Evolutionary conservation across 257 asterid genomes (phyloP).

Genomic region (Solanum etuberosum): DNA sequence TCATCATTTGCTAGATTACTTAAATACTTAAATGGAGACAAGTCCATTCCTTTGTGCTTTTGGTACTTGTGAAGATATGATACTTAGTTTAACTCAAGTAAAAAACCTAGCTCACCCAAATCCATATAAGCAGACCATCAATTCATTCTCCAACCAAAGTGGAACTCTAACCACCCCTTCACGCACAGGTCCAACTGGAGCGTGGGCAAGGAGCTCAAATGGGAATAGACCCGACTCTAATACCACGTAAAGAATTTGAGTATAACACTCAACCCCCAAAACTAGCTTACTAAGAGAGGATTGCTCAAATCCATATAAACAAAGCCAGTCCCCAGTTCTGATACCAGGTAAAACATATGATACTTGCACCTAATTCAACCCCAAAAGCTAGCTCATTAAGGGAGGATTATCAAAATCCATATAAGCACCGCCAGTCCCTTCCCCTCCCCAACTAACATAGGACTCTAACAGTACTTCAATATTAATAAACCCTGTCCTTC

Average conservation of each 20-base stretch:
- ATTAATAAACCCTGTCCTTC: background rate
- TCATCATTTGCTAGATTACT: background rate
- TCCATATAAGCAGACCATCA: background rate
- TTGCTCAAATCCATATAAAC: background rate
- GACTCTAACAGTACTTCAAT: background rate
- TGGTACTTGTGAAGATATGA: background rate
- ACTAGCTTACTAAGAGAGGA: background rate
- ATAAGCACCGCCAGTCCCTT: background rate
- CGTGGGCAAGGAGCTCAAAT: background rate
- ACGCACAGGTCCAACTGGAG: background rate
- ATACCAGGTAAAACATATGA: background rate
- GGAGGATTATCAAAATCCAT: background rate
- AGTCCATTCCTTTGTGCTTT: background rate
- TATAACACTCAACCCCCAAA: background rate
- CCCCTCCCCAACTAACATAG: background rate
- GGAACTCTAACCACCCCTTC: background rate
- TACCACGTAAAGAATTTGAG: too few species aligned
- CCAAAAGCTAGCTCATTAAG: background rate
- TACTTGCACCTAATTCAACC: background rate
- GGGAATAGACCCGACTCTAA: background rate
- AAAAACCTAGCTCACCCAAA: background rate
- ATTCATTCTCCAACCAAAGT: background rate
- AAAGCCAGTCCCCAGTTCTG: fast-evolving
- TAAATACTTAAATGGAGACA: background rate
- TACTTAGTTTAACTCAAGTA: background rate